Percentiles rank a stretch among this genome's conserved stretches.
These are phyloP conservation scores for Hanseniaspora guilliermondii DNA, from an alignment of 805 yeast genomes.

Conservation along the genomic window DNA sequence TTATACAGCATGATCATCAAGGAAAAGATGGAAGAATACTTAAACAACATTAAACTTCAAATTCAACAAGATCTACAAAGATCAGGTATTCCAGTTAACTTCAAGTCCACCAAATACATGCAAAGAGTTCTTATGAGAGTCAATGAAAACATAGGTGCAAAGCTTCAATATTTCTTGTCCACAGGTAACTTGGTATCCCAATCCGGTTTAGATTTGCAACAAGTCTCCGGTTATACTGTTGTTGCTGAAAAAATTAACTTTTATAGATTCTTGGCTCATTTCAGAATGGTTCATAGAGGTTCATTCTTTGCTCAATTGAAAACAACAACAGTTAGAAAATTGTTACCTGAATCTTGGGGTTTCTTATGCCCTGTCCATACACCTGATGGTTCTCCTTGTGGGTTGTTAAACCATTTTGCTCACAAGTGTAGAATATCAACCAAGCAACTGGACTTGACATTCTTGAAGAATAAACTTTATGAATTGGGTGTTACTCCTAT, in stretches of 20 bases:
- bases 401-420: constrained; percentile 88
- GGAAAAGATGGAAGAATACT: constrained; percentile 90
- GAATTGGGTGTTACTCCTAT: constrained; percentile 74
- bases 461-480: constrained; percentile 52
- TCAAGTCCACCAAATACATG: constrained; percentile 74
- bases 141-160: constrained; percentile 89
- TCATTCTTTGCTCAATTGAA: constrained; percentile 96
- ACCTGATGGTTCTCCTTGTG: constrained; percentile 99
- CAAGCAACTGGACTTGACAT: constrained; percentile 55
- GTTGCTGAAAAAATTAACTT: constrained; percentile 97
- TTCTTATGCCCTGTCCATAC: constrained; percentile 98
- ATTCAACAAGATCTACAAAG: constrained; percentile 70
- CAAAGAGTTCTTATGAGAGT: constrained; percentile 61
- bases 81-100: constrained; percentile 60
- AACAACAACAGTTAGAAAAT: constrained; percentile 91
- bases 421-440: constrained; percentile 89
- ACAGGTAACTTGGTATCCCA: constrained; percentile 96
- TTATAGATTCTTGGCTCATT: constrained; percentile 94
- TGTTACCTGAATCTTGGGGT: constrained; percentile 98
- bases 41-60: constrained; percentile 59
- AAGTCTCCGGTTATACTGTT: constrained; percentile 94
- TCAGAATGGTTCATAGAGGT: constrained; percentile 99
- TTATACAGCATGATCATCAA: constrained; percentile 91
- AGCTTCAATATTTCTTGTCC: constrained; percentile 83
- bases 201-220: constrained; percentile 94